These are phyloP conservation scores for Komagataella pseudopastoris DNA, from an alignment of 805 yeast genomes.

Conservation along the genomic window DNA sequence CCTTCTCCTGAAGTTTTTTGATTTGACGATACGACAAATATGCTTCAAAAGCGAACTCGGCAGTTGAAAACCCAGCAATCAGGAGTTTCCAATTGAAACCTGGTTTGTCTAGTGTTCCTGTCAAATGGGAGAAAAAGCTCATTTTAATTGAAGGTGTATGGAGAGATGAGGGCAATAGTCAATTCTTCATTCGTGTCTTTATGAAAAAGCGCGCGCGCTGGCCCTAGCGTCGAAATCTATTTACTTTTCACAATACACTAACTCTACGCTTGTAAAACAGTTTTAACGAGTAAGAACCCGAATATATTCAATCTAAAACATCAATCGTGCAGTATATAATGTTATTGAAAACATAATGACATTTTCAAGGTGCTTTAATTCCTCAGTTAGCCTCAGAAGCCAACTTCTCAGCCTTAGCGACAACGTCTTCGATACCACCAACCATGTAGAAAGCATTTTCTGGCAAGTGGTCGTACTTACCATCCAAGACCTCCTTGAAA, in stretches of 20 bases:
- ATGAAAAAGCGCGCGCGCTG: not conserved
- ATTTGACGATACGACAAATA: slow-evolving; percentile 71
- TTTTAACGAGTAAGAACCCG: not conserved
- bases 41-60: slow-evolving; percentile 63
- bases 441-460: slow-evolving; percentile 99
- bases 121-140: not conserved
- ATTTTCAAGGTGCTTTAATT: slow-evolving; percentile 2
- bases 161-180: not conserved
- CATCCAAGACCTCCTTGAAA: slow-evolving; percentile 93
- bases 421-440: slow-evolving; percentile 98
- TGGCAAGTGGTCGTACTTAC: slow-evolving; percentile 98
- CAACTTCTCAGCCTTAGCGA: slow-evolving; percentile 97
- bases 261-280: not conserved
- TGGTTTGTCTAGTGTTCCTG: slow-evolving; percentile 40
- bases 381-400: slow-evolving; percentile 78
- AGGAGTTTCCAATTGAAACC: slow-evolving; percentile 70
- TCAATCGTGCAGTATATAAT: not conserved
- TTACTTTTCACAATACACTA: too few species aligned
- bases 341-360: not conserved
- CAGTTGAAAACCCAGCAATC: slow-evolving; percentile 60
- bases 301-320: not conserved
- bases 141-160: not conserved
- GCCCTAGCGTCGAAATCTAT: not conserved
- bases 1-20: slow-evolving; percentile 36
- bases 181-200: not conserved